These are phyloP conservation scores for Plasmodium gaboni DNA, from an alignment of 169 alveolate species.

Conservation along the genomic window DNA sequence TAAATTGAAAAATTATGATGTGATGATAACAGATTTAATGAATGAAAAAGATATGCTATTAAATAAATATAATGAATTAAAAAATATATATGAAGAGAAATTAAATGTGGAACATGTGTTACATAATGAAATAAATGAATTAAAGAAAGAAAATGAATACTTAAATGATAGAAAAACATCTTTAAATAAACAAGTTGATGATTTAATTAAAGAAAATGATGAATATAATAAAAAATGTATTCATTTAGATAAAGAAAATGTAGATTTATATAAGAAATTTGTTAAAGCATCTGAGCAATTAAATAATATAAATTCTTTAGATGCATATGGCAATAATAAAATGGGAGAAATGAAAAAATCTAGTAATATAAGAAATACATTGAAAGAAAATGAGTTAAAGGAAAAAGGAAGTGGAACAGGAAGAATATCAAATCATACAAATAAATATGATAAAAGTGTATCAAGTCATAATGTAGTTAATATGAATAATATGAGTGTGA, in stretches of 20 bases:
- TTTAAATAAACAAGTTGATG: conserved; percentile 14
- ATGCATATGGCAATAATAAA: conserved; percentile 1
- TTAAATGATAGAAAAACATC: conserved; percentile 38
- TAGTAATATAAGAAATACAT: background rate
- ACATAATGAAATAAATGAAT: conserved; percentile 44
- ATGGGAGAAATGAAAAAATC: background rate
- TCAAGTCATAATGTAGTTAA: background rate
- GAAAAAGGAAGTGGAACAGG: background rate
- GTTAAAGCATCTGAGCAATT: conserved; percentile 39
- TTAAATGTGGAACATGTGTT: conserved; percentile 27
- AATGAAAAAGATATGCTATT: conserved; percentile 48
- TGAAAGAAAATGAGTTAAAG: conserved; percentile 16
- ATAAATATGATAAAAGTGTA: background rate
- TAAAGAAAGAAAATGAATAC: conserved; percentile 24
- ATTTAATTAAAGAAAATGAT: conserved; percentile 53
- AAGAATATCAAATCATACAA: background rate
- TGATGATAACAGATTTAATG: conserved; percentile 41
- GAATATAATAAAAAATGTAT: conserved; percentile 45
- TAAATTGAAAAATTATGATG: conserved; percentile 56
- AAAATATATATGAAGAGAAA: conserved; percentile 43
- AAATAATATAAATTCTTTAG: conserved; percentile 20
- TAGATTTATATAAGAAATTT: conserved; percentile 58
- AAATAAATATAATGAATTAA: conserved; percentile 61
- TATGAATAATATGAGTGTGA: conserved; percentile 2
- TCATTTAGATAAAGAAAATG: conserved; percentile 63